Evolutionary conservation across 306 rosid species (phyloP).

Genomic region (Rosa multiflora): DNA sequence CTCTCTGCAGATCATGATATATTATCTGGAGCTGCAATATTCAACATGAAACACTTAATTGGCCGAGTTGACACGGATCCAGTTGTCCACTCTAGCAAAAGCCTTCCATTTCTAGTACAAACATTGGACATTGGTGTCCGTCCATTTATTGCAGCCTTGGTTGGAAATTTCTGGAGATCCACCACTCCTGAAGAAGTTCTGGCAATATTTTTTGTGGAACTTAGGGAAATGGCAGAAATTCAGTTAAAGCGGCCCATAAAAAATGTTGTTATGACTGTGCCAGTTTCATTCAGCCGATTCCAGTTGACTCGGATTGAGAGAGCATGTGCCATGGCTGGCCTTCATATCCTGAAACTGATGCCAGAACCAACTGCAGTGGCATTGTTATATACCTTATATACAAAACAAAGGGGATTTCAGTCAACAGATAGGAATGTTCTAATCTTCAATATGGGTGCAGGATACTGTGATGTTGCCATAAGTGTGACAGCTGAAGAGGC

Average conservation of each 20-base stretch:
- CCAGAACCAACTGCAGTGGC: constrained; percentile 97
- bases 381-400: constrained; percentile 66
- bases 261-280: constrained; percentile 70
- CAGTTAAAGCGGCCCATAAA: constrained; percentile 57
- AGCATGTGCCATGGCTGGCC: constrained; percentile 93
- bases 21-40: constrained; percentile 73
- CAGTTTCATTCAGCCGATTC: constrained; percentile 82
- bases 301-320: constrained; percentile 75
- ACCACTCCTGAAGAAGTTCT: constrained; percentile 81
- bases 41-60: constrained; percentile 84
- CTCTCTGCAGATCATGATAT: constrained; percentile 54
- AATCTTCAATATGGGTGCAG: constrained; percentile 90
- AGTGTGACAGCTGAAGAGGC: constrained; percentile 75
- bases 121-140: constrained; percentile 80
- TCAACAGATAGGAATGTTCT: constrained; percentile 63
- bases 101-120: constrained; percentile 87
- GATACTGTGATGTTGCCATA: constrained; percentile 82
- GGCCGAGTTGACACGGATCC: constrained; percentile 92
- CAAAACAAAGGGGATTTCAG: constrained; percentile 57
- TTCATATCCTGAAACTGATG: constrained; percentile 70
- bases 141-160: constrained; percentile 76
- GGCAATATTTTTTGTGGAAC: constrained; percentile 65
- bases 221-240: constrained; percentile 61
- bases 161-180: constrained; percentile 75
- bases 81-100: constrained; percentile 63